Evolutionary conservation across 2,329 filamentous ascomycete genomes (phyloP), one percentile per base, ranked within the genome.

Genomic region (Hypoxylon rubiginosum): DNA sequence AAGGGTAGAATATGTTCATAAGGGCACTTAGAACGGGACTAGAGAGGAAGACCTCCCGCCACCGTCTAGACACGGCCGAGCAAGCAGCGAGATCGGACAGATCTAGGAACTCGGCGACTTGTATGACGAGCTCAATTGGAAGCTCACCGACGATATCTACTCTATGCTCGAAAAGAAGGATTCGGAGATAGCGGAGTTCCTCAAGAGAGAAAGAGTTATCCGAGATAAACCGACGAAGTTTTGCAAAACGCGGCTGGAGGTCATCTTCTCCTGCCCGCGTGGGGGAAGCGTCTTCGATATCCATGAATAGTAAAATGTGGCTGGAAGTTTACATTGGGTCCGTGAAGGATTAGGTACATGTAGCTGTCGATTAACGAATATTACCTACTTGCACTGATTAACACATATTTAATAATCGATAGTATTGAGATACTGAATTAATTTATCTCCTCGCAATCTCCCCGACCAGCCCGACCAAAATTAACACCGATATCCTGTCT

Each of bases 31-130:
- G 61, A 43, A 73, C 52, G 17, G 67, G 5, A 8, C 48, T 26
- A 17, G 73, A 74, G 41, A 74, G 50, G 21, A 75, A 61, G 49
- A 60, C 69, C 30, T 49, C 36, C 39, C 74, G 73, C 74, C 74
- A 75, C 24, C 17, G 30, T 62, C 56, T 73, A 9, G 70, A 75
- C 7, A 75, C 71, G 10, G 64, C 28, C 13, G 74, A 61, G 48
- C 74, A 75, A 9, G 24, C 7, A 32, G 62, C 56, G 51, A 73
- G 68, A 10, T 73, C 59, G 9, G 32, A 21, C n/a, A 60, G 24
- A 5, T 62, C 39, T 9, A 75, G 54, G 4, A 68, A 21, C 13
- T 59, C 9, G 1, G 61, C 65, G 50, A 75, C 64, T 26, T 68
- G 45, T 7, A 17, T 21, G 8, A 73, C 56, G 28, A 75, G 24